Evolutionary conservation across 2,329 filamentous ascomycete species (phyloP).

Genomic region (Fusarium concolor): DNA sequence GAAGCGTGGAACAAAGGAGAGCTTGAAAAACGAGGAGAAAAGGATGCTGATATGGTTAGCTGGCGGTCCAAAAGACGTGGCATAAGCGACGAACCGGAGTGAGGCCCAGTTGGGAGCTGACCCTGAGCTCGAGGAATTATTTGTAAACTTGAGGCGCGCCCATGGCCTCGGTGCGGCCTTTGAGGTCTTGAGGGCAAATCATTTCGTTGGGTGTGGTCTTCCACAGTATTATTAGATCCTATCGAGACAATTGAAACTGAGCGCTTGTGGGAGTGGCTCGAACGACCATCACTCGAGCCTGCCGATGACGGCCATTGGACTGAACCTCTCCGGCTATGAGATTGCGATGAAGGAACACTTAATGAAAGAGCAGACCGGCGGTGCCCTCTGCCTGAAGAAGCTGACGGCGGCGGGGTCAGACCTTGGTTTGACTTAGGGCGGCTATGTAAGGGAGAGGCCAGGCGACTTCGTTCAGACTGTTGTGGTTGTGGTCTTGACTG

Average conservation of each 20-base stretch:
- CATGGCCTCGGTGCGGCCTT: constrained; percentile 73
- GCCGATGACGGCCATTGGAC: constrained; percentile 59
- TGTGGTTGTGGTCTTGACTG: constrained; percentile 47
- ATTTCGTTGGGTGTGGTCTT: constrained; percentile 59
- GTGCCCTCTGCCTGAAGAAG: constrained; percentile 65
- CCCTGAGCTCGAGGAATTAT: constrained; percentile 58
- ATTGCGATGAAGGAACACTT: constrained; percentile 60
- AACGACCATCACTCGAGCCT: constrained; percentile 46
- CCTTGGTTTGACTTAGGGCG: constrained; percentile 58
- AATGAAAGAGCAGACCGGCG: constrained; percentile 73
- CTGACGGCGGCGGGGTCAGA: constrained; percentile 59
- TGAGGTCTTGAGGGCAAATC: constrained; percentile 57
- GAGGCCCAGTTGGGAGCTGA: constrained; percentile 59
- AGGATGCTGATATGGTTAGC: constrained; percentile 48
- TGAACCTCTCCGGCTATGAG: constrained; percentile 60
- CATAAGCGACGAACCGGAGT: constrained; percentile 52
- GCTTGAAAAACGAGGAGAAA: constrained; percentile 58
- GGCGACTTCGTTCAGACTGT: constrained; percentile 50
- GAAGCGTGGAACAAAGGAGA: constrained; percentile 67
- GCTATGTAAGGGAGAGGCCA: constrained; percentile 58
- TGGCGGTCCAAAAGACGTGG: constrained; percentile 2
- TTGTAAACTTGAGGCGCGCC: constrained; percentile 84
- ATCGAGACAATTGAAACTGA: constrained; percentile 87
- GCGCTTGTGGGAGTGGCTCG: constrained; percentile 74
- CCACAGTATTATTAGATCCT: constrained; percentile 65